Evolutionary conservation across 2,329 filamentous ascomycete species (phyloP).

Genomic region (Ophiobolus disseminans): DNA sequence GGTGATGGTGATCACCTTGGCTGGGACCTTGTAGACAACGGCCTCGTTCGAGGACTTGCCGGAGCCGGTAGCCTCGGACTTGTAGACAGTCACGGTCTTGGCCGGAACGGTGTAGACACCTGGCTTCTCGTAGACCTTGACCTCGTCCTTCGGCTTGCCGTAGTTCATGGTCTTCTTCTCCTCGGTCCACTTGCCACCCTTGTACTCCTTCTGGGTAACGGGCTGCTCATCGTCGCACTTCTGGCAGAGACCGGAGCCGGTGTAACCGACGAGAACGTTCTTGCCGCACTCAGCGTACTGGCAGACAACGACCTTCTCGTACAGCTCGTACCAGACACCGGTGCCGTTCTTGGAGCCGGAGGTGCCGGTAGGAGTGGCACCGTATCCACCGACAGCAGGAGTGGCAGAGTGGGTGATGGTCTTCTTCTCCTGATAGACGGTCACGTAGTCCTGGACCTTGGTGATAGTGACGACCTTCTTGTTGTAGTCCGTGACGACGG

Average conservation of each 20-base stretch:
- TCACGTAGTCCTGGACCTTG: constrained; percentile 33
- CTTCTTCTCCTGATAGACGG: constrained; percentile 37
- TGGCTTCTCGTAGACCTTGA: constrained; percentile 36
- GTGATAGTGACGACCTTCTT: constrained; percentile 36
- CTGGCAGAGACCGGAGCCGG: constrained; percentile 37
- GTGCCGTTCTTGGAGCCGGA: constrained; percentile 21
- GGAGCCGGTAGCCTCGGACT: constrained; percentile 30
- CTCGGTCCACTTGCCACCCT: constrained; percentile 36
- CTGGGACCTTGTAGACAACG: constrained; percentile 37
- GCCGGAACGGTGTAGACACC: constrained; percentile 40
- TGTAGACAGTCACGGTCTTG: constrained; percentile 35
- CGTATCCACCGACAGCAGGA: constrained; percentile 20
- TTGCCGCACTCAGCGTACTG: constrained; percentile 40
- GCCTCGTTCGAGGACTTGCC: constrained; percentile 29
- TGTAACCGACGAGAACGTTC: constrained; percentile 34
- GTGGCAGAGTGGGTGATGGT: constrained; percentile 33
- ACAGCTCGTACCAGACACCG: constrained; percentile 38
- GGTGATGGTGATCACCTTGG: constrained; percentile 44
- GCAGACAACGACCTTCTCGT: constrained; percentile 37
- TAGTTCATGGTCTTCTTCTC: constrained; percentile 32
- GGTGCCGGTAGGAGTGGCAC: constrained; percentile 7
- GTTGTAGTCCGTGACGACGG: constrained; percentile 35
- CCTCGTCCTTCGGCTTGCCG: constrained; percentile 33
- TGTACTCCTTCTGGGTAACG: constrained; percentile 39
- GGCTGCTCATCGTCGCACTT: constrained; percentile 32